phyloP scores from a whole-genome alignment of 1,284 basidiomycete genomes.

The Inonotus hispidus region DNA sequence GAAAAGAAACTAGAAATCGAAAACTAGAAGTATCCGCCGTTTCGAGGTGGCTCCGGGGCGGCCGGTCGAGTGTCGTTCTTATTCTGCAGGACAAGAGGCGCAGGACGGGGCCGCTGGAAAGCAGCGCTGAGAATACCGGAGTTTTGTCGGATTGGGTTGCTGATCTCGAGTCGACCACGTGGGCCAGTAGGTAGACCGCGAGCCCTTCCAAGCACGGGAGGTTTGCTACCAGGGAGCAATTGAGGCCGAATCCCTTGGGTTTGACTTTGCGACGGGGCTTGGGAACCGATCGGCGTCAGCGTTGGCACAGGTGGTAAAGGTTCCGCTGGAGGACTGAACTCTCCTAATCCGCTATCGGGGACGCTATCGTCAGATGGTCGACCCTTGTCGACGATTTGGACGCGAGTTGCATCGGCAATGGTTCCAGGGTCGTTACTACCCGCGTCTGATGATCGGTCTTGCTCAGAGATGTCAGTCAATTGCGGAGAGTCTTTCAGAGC shows the following conservation, averaged over 20 bases:
- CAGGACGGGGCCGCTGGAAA: slow-evolving; percentile 41
- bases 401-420: slow-evolving; percentile 13
- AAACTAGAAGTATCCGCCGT: slow-evolving; percentile 12
- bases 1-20: too few species aligned
- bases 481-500: slow-evolving; percentile 5
- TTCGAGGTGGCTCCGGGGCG: slow-evolving; percentile 2
- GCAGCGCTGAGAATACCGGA: slow-evolving; percentile 27
- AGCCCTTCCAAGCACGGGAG: not conserved
- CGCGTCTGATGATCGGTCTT: slow-evolving; percentile 8
- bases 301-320: not conserved
- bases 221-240: not conserved
- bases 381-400: slow-evolving; percentile 13
- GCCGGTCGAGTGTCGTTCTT: slow-evolving; percentile 6
- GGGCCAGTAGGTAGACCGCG: slow-evolving; percentile 19
- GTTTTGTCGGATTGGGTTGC: slow-evolving; percentile 29
- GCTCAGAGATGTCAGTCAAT: slow-evolving; percentile 13
- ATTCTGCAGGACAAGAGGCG: slow-evolving; percentile 29
- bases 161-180: slow-evolving; percentile 27
- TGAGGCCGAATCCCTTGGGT: not conserved
- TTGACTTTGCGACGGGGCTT: not conserved
- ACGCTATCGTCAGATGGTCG: slow-evolving; percentile 6
- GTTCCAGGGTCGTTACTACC: slow-evolving; percentile 15
- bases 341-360: slow-evolving; percentile 5
- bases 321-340: not conserved
- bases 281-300: not conserved